These are phyloP conservation scores for Sporisorium reilianum DNA, from an alignment of 1,284 basidiomycete genomes.

Conservation along the genomic window DNA sequence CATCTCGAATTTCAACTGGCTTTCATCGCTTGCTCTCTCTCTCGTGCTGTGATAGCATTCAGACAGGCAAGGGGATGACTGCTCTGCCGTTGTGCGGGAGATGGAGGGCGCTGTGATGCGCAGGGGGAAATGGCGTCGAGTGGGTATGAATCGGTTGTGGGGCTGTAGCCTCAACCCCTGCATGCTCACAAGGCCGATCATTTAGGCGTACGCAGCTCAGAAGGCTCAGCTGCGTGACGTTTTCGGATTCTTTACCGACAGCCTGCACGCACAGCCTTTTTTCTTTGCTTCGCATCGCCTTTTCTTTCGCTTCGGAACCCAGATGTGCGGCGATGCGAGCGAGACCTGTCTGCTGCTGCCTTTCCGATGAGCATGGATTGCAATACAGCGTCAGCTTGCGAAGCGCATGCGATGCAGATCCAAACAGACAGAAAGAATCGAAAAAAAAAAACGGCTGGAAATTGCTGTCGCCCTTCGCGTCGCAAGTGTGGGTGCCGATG, in stretches of 20 bases:
- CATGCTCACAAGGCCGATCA: constrained; percentile 6
- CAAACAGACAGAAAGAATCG: not conserved
- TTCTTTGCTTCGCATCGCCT: not conserved
- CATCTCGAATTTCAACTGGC: not conserved
- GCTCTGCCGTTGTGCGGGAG: too few relatives aligned
- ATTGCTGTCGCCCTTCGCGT: not conserved
- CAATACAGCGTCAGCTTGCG: too few relatives aligned
- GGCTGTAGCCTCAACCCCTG: constrained; percentile 2
- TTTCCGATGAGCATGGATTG: too few relatives aligned
- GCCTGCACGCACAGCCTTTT: constrained; percentile 1
- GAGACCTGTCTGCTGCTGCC: too few relatives aligned
- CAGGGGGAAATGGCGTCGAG: not conserved
- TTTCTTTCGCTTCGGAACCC: not conserved
- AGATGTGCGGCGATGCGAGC: too few relatives aligned
- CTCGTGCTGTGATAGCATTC: too few relatives aligned
- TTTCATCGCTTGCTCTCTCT: too few relatives aligned
- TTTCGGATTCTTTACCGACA: not conserved
- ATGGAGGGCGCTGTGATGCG: too few relatives aligned
- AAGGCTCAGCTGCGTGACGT: not conserved
- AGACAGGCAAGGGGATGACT: too few relatives aligned
- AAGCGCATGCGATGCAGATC: constrained; percentile 1
- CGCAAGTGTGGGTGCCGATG: not conserved
- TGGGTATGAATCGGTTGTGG: too few relatives aligned
- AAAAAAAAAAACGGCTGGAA: not conserved
- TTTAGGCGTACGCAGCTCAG: not conserved